Base-by-base conservation (phyloP, 2,329 filamentous ascomycete species). In the Neopestalotiopsis sp. region DNA sequence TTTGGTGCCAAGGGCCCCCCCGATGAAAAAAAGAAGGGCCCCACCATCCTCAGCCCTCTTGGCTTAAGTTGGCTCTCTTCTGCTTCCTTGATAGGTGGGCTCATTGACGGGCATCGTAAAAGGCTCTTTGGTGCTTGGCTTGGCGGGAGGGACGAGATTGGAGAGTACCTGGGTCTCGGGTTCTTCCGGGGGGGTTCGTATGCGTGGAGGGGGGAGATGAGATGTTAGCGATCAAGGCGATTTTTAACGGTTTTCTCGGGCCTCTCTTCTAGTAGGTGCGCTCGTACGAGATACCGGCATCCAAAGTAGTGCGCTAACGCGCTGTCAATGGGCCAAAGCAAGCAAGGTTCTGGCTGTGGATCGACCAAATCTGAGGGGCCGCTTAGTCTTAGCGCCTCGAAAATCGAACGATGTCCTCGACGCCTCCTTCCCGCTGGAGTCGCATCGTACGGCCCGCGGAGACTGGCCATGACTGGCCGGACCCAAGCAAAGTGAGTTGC, bases 321-420 rank as follows among this genome's bases (percentile, higher is more conserved):
- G 30, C 59, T 62, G 59, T 62, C 59, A 62, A 30, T 38, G 30
- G 32, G 20, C 57, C 30, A n/a, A 53, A 53, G 30, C 28, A 62
- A 62, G 59, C 59, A 62, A 62, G 59, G 59, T 62, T 62, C 59
- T 62, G 59, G 59, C 32, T 34, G 28, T 62, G 59, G 59, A 40
- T 38, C 32, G 30, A 34, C 59, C 59, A 62, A 62, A 62, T 62
- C 59, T 62, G 59, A 62, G 59, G 59, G 59, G 59, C 59, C 59
- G 59, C 59, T 62, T 62, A 53, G 59, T 62, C 28, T 62, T 62
- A 62, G 59, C 59, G 59, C 28, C 59, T 62, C 59, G 59, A 62
- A 62, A 62, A 62, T 62, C 59, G 59, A 62, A 62, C 59, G 59
- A 62, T 62, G 59, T 62, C 59, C 59, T 62, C 32, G 59, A 62